A percentile compares a stretch with the other conserved stretches of the same genome.
Conservation (phyloP, 1,284 basidiomycete species). For the Ceratobasidium theobromae region DNA sequence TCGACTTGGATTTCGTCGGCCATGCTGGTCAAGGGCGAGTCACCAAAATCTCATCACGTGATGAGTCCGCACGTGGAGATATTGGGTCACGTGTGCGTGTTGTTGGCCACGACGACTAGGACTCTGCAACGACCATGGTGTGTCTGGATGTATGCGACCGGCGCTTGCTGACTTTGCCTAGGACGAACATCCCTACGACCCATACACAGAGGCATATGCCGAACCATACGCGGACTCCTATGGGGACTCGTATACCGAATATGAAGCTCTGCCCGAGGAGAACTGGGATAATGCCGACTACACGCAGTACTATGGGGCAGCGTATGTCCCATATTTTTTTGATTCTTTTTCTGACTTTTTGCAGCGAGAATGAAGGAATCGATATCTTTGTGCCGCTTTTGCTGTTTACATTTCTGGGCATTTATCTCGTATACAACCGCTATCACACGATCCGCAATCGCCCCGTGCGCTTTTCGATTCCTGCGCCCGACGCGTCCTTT, state of each 20-base stretch:
- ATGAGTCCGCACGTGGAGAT: background rate
- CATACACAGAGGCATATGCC: too few relatives aligned
- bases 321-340: background rate
- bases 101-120: conserved; percentile 25
- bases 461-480: background rate
- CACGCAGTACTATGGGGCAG: conserved; percentile 13
- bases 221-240: background rate
- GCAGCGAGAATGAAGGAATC: conserved; percentile 19
- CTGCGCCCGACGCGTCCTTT: conserved; percentile 48
- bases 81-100: conserved; percentile 1
- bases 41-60: conserved; percentile 14
- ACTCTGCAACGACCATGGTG: background rate
- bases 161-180: background rate
- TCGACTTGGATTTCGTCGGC: conserved; percentile 56
- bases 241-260: background rate
- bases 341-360: background rate
- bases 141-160: background rate
- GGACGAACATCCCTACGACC: conserved; percentile 10
- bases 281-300: conserved; percentile 13
- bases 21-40: conserved; percentile 27
- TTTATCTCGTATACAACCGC: conserved; percentile 23
- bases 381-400: conserved; percentile 5
- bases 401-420: conserved; percentile 11
- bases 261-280: background rate
- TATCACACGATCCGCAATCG: conserved; percentile 22